Conservation (phyloP, 2,329 filamentous ascomycete species). For the Bertia moriformis region DNA sequence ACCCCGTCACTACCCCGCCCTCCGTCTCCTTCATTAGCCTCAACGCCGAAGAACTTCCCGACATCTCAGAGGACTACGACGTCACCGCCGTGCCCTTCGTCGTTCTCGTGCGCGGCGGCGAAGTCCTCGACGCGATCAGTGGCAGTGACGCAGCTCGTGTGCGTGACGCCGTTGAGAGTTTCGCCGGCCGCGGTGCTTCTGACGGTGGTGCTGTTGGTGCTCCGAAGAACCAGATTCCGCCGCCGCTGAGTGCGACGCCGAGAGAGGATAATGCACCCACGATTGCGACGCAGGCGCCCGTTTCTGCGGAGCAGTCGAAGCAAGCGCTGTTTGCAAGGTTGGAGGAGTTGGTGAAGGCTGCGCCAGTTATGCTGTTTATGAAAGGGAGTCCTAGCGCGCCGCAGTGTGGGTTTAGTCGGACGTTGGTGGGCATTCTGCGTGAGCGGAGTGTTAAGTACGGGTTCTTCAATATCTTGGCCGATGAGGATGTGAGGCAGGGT, state of each 20-base stretch:
- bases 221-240: constrained; percentile 6
- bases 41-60: constrained; percentile 86
- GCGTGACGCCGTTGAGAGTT: constrained; percentile 69
- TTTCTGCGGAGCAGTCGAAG: constrained; percentile 39
- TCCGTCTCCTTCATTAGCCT: constrained; percentile 73
- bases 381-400: constrained; percentile 82
- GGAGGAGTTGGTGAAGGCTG: constrained; percentile 76
- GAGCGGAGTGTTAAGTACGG: constrained; percentile 90
- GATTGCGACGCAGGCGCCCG: neutral
- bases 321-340: constrained; percentile 76
- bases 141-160: constrained; percentile 82
- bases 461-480: constrained; percentile 97
- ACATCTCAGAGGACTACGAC: constrained; percentile 82
- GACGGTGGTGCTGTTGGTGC: constrained; percentile 19
- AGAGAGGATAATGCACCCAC: neutral
- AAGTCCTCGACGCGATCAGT: constrained; percentile 71
- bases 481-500: constrained; percentile 91
- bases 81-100: constrained; percentile 90
- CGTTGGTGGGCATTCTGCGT: constrained; percentile 72
- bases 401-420: constrained; percentile 84
- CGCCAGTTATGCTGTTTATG: constrained; percentile 97
- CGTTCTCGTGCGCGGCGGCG: constrained; percentile 62
- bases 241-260: neutral
- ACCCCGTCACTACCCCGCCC: constrained; percentile 52
- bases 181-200: constrained; percentile 39